Evolutionary conservation across 352 stramenopile species (phyloP).

Genomic region (Pythium insidiosum): DNA sequence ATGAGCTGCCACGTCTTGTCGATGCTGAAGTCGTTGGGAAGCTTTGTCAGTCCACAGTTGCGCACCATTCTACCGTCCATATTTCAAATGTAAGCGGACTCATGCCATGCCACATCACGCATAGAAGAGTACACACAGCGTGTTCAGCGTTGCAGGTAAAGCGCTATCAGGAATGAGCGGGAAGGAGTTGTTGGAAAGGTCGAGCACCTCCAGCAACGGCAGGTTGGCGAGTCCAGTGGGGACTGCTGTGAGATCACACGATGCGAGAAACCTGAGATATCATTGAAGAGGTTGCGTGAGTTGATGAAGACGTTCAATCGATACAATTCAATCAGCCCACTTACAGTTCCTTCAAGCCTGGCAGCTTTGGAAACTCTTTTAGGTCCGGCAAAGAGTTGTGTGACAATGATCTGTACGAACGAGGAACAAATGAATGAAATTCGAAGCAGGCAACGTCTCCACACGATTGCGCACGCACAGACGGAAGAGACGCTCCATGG

Average conservation of each 20-base stretch:
- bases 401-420: constrained; percentile 9
- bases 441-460: not conserved
- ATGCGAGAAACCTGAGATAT: constrained; percentile 13
- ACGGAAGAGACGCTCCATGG: constrained; percentile 1
- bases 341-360: constrained; percentile 11
- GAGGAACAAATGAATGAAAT: not conserved
- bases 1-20: constrained; percentile 17
- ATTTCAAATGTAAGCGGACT: not conserved
- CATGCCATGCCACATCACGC: not conserved
- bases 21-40: constrained; percentile 14
- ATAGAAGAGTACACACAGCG: constrained; percentile 4
- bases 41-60: constrained; percentile 8
- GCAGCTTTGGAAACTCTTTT: constrained; percentile 11
- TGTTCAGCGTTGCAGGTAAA: constrained; percentile 9
- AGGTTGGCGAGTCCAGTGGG: constrained; percentile 12
- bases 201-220: constrained; percentile 8
- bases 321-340: not conserved
- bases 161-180: not conserved
- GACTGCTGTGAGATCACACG: constrained; percentile 2
- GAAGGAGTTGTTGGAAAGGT: constrained; percentile 16
- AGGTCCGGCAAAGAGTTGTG: constrained; percentile 9
- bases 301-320: not conserved
- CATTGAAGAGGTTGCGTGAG: not conserved
- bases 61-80: constrained; percentile 7
- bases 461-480: constrained; percentile 4